Percentiles rank a stretch among this genome's conserved stretches.
These are phyloP conservation scores for Suillus hirtellus DNA, from an alignment of 768 basidiomycete genomes.

Conservation along the genomic window DNA sequence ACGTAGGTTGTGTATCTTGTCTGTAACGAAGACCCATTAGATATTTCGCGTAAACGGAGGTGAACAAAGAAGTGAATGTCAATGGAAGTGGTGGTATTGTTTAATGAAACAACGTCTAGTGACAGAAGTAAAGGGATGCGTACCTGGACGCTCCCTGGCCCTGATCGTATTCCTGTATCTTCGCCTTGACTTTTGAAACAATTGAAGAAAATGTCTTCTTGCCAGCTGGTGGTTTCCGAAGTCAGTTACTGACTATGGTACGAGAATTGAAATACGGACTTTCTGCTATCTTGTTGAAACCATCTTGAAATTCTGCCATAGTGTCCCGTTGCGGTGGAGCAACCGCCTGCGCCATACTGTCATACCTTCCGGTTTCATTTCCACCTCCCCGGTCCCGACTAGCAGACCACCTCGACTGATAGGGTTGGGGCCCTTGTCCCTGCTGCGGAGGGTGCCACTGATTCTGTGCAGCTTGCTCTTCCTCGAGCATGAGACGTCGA, in stretches of 20 bases:
- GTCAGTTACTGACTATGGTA: background rate
- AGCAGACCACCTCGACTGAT: slow-evolving; percentile 20
- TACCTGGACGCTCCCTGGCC: slow-evolving; percentile 24
- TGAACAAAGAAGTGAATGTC: background rate
- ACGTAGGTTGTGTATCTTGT: slow-evolving; percentile 2
- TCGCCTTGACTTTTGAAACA: slow-evolving; percentile 77
- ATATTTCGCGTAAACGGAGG: background rate
- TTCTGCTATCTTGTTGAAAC: slow-evolving; percentile 75
- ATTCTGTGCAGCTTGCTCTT: slow-evolving; percentile 35
- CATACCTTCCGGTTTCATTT: slow-evolving; percentile 13
- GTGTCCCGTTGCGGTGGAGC: slow-evolving; percentile 46
- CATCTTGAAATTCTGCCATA: slow-evolving; percentile 70
- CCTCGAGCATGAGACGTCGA: slow-evolving; percentile 67
- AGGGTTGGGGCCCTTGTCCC: slow-evolving; percentile 22
- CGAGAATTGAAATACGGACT: slow-evolving; percentile 44
- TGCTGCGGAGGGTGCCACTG: slow-evolving; percentile 21
- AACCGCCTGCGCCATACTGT: slow-evolving; percentile 14
- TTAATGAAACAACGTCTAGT: background rate
- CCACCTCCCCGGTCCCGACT: slow-evolving; percentile 13
- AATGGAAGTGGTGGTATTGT: background rate
- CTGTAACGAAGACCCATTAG: slow-evolving; percentile 2
- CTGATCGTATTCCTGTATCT: slow-evolving; percentile 80
- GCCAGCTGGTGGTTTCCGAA: slow-evolving; percentile 47
- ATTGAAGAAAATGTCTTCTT: slow-evolving; percentile 76
- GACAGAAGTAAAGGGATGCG: background rate